phyloP scores from a whole-genome alignment of 2,329 filamentous ascomycete species.

The Arthrinium puccinioides region DNA sequence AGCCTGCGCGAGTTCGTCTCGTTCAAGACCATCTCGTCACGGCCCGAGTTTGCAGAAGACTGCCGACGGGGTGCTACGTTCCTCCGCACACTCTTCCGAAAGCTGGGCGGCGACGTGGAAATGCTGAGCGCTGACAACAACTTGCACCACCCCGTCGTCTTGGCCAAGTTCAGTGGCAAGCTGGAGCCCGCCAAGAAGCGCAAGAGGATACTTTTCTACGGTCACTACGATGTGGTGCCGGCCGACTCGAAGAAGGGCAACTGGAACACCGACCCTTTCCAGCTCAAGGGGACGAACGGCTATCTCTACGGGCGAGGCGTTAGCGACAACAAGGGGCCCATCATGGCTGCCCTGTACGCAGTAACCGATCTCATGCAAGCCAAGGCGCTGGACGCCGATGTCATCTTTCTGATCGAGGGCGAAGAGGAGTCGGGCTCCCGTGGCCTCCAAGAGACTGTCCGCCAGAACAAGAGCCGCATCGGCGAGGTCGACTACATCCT shows the following conservation, averaged over 20 bases:
- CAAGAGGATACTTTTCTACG: slow-evolving; percentile 92
- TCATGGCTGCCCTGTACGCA: slow-evolving; percentile 88
- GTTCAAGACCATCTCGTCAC: slow-evolving; percentile 85
- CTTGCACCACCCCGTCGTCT: slow-evolving; percentile 81
- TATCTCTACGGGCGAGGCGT: slow-evolving; percentile 95
- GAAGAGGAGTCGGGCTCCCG: slow-evolving; percentile 93
- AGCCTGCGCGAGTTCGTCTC: slow-evolving; percentile 81
- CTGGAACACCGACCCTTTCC: slow-evolving; percentile 84
- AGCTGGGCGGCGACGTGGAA: slow-evolving; percentile 81
- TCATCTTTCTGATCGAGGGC: slow-evolving; percentile 91
- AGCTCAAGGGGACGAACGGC: slow-evolving; percentile 81
- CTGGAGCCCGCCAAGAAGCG: slow-evolving; percentile 55
- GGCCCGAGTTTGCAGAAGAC: slow-evolving; percentile 80
- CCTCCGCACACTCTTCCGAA: slow-evolving; percentile 82
- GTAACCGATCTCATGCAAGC: slow-evolving; percentile 82
- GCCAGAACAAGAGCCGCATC: slow-evolving; percentile 73
- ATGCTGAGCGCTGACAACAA: slow-evolving; percentile 76
- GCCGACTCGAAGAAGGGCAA: slow-evolving; percentile 76
- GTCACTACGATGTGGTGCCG: slow-evolving; percentile 94
- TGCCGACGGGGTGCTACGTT: slow-evolving; percentile 90
- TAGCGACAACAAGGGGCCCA: slow-evolving; percentile 95
- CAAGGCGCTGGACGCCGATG: slow-evolving; percentile 78
- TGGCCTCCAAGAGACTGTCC: slow-evolving; percentile 80
- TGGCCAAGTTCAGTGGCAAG: slow-evolving; percentile 78
- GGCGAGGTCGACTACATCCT: slow-evolving; percentile 91